Evolutionary conservation across 2,329 filamentous ascomycete genomes (phyloP), one percentile per base, ranked within the genome.

Genomic region (Microthyrium microscopicum): DNA sequence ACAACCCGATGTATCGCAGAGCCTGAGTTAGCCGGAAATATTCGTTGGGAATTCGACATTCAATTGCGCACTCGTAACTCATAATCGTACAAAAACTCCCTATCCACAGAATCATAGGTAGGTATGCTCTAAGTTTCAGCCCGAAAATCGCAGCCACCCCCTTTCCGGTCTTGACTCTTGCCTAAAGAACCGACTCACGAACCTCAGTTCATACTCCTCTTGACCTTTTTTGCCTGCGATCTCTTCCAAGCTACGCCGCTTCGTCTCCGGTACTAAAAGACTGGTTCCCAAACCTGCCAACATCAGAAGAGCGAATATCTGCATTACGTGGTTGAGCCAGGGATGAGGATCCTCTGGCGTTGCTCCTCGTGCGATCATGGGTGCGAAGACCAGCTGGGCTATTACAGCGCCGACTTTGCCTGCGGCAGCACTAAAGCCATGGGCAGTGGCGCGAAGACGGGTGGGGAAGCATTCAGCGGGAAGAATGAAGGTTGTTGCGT

Each of bases 401-500:
- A n/a, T n/a, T n/a, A 64, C 61, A 37, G 60, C 56, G 33, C 60
- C 61, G 29, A 64, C 31, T 41, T 64, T 63, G 34, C 60, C 60
- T 20, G 58, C 52, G 2, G 53, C 61, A 13, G 61, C 60, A 19
- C 57, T 61, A 42, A 63, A 52, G 24, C 61, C 61, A 44, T 64
- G 60, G 3, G 58, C 60, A 11, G 60, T 58, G 12, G 48, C 55
- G 22, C 61, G 53, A 42, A 62, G 60, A 20, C 60, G 54, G 3
- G 61, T 63, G 2, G 61, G 61, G 49, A 63, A 64, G 43, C 60
- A 60, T 39, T 63, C 61, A 12, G 59, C 60, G 1, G 61, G 61
- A 2, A 59, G 56, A 44, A 64, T 63, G 48, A 64, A 64, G 4
- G 61, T 64, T 9, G 61, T 64, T 3, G 58, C 49, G 46, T 64